phyloP scores from a whole-genome alignment of 2,329 filamentous ascomycete genomes.

The Xylaria polymorpha region DNA sequence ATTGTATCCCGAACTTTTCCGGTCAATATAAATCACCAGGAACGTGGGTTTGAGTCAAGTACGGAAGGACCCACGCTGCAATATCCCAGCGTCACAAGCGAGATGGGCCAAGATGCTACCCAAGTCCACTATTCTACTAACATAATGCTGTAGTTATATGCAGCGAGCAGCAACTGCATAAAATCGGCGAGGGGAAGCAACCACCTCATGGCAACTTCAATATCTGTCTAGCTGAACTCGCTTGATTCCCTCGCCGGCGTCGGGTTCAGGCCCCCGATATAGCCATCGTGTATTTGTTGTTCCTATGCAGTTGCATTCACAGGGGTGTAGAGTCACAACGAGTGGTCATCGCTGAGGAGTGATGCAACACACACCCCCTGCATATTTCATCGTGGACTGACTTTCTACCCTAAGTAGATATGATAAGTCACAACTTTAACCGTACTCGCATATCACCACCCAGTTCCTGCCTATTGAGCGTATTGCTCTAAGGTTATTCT shows the following conservation, averaged over 20 bases:
- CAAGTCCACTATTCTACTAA: not conserved
- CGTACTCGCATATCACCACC: not conserved
- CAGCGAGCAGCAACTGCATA: not conserved
- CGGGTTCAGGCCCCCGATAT: not conserved
- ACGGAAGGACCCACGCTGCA: not conserved
- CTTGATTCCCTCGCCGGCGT: not conserved
- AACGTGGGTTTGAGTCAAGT: not conserved
- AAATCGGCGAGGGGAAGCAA: too few species aligned
- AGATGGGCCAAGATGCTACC: conserved; percentile 6
- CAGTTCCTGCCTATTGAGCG: not conserved
- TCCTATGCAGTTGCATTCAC: not conserved
- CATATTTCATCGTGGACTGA: not conserved
- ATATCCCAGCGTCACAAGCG: not conserved
- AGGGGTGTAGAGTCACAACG: not conserved
- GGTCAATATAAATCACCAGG: not conserved
- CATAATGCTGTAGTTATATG: not conserved
- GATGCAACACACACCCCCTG: not conserved
- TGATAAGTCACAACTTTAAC: not conserved
- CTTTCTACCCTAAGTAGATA: not conserved
- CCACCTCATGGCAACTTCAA: not conserved
- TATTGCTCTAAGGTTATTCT: not conserved
- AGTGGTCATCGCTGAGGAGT: not conserved
- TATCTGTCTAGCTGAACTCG: not conserved
- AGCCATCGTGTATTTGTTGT: not conserved
- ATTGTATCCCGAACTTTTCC: not conserved